Evolutionary conservation across 1,284 basidiomycete genomes (phyloP).

Genomic region (Sanguinoderma infundibulare): DNA sequence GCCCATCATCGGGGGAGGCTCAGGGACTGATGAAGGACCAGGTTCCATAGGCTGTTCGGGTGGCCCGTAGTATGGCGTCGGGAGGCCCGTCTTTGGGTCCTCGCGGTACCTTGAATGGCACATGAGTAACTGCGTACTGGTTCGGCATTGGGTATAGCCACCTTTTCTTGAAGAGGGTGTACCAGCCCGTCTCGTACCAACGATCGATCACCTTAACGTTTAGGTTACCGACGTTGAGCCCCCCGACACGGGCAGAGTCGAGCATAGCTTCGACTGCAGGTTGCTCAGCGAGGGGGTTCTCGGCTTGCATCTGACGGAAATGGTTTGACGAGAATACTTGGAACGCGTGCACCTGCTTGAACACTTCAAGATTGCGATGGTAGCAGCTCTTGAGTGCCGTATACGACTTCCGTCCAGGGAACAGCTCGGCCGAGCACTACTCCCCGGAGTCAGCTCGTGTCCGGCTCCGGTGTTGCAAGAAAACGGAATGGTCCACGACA

Average conservation of each 20-base stretch:
- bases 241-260: conserved; percentile 60
- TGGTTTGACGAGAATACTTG: conserved; percentile 55
- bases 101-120: conserved; percentile 23
- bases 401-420: conserved; percentile 74
- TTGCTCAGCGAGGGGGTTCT: conserved; percentile 48
- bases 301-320: conserved; percentile 20
- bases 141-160: conserved; percentile 26
- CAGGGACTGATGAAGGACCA: conserved; percentile 2
- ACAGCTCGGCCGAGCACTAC: conserved; percentile 70
- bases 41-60: conserved; percentile 7
- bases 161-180: conserved; percentile 68
- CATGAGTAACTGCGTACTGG: background rate
- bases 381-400: conserved; percentile 82
- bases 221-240: conserved; percentile 71
- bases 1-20: conserved; percentile 13
- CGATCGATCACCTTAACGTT: conserved; percentile 73
- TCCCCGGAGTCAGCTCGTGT: background rate
- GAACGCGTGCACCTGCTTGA: conserved; percentile 77
- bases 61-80: conserved; percentile 26
- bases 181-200: conserved; percentile 77
- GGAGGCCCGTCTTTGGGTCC: conserved; percentile 32
- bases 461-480: background rate
- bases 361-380: conserved; percentile 78
- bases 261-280: conserved; percentile 69
- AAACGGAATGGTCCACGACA: no score